Evolutionary conservation across 1,284 basidiomycete genomes (phyloP), one percentile per base, ranked within the genome.

Genomic region (Boletus semigastroideus): DNA sequence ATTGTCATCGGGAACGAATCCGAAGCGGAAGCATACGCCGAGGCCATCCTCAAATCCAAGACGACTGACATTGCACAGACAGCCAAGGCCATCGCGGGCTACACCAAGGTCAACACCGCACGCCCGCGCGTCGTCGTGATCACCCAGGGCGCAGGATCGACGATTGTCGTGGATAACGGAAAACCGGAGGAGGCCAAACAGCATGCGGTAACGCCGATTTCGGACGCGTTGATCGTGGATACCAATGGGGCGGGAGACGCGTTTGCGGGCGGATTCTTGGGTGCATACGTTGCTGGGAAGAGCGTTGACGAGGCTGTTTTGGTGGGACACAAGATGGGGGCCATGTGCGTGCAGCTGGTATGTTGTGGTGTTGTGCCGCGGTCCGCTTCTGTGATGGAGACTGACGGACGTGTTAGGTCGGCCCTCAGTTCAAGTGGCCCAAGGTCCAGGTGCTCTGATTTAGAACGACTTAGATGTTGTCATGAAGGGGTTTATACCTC

Each of bases 171-270:
- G 36, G 80, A 81, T 17, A 78, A 83, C 28, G 78, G 75, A 38
- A 77, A 82, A 13, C 75, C 82, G 39, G 34, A 14, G 5, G 40
- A 16, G 31, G 73, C 78, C 13, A 80, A 79, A 78, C 71, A 77
- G 13, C 89, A 78, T 74, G 63, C 77, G 31, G 92, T 96, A 44
- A 70, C 77, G 52, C 76, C 82, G 46, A 77, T 98, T 56, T 65
- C 72, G 48, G 77, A 78, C 58, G 80, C 80, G 52, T 69, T 88
- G 70, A 96, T 99, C 63, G 87, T 98, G 53, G 97, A 99, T 73
- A 99, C 97, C 52, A 99, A 99, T 74, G 97, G 93, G 48, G 97
- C 97, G n/a, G 97, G 97, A 48, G 97, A 99, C 71, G 94, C 94
- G 47, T 99, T 99, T 63, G 94, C 94, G n/a, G 97, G 97, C 57